Base-by-base conservation (phyloP, 139 green algal genomes). In the Mesotaenium endlicherianum region DNA sequence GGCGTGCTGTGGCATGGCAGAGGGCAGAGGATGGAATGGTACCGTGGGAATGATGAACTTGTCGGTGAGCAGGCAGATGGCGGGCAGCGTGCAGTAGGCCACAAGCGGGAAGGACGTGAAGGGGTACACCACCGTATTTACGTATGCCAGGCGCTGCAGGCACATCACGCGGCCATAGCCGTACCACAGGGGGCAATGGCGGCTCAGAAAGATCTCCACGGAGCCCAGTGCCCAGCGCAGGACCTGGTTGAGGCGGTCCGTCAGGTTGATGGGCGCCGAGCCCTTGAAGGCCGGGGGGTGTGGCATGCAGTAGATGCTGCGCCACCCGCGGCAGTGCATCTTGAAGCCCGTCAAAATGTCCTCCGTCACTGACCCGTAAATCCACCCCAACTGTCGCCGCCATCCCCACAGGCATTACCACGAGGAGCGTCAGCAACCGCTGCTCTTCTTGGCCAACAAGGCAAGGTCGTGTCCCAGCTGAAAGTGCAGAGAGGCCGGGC, bases 341-440 rank as follows among this genome's bases (percentile, higher is more conserved):
- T 81, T 79, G 31, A 74, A 81, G 68, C 80, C 80, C 30, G 80
- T 86, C 17, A 86, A 17, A 70, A 86, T 81, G 50, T 86, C 67
- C 80, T 86, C 80, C 44, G 80, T 81, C 1, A 81, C 40, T 3
- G 67, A 55, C 31, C 80, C 67, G 40, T 86, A 86, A n/a, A 86
- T 80, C 80, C 80, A 86, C 0, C 80, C 80, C 0, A 86, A 3
- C 64, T 77, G 60, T n/a, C n/a, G n/a, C n/a, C n/a, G n/a, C n/a
- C n/a, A n/a, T n/a, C n/a, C n/a, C n/a, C n/a, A n/a, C n/a, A n/a
- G n/a, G n/a, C n/a, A n/a, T n/a, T n/a, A n/a, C n/a, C n/a, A n/a
- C n/a, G n/a, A n/a, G n/a, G n/a, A n/a, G n/a, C n/a, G n/a, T n/a
- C n/a, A n/a, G n/a, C n/a, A n/a, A n/a, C n/a, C n/a, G n/a, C n/a